Base-by-base conservation (phyloP, 78 protist genomes). In the Diacronema lutheri region DNA sequence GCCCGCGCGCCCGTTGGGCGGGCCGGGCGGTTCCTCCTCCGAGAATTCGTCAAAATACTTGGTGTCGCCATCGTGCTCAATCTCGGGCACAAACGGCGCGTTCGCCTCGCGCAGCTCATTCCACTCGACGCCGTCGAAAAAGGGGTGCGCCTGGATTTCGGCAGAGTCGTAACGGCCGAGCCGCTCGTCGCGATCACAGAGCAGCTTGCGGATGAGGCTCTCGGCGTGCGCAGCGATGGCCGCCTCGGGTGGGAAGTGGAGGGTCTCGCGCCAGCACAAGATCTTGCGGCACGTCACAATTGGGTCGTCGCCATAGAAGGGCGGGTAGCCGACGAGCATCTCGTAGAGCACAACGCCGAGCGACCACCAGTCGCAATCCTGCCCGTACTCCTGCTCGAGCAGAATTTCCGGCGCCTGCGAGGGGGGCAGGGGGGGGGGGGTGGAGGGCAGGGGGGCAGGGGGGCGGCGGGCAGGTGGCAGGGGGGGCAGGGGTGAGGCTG, bases 111-210 rank as follows among this genome's bases (percentile, higher is more conserved):
- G 95, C n/a, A 94, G 35, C 23, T 1, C 20, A 5, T 61, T 88
- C 97, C 97, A 97, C 37, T 85, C 72, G 25, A 95, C 89, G 29
- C 89, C 96, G 33, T n/a, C 44, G 83, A 97, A 97, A 86, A 96
- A 97, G 6, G 94, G 92, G 78, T 97, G 98, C 19, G 64, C 9
- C 81, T 78, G 69, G 21, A 97, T 88, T 58, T 94, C 96, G 1
- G 90, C 92, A 38, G 93, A 84, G 64, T 88, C 85, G 23, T 25
- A 16, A 38, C 85, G 84, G n/a, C 94, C 91, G 0, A 89, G 35
- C 31, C 93, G 9, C 29, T 12, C 31, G 69, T 80, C 69, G 57
- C 86, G 72, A 9, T 80, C 81, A 20, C 50, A 64, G 40, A 64
- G 76, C 13, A 40, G 12, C 29, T 12, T 16, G 0, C 58, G 31